Base-by-base conservation (phyloP, 2,329 filamentous ascomycete species). In the Cordyceps tenuipes region DNA sequence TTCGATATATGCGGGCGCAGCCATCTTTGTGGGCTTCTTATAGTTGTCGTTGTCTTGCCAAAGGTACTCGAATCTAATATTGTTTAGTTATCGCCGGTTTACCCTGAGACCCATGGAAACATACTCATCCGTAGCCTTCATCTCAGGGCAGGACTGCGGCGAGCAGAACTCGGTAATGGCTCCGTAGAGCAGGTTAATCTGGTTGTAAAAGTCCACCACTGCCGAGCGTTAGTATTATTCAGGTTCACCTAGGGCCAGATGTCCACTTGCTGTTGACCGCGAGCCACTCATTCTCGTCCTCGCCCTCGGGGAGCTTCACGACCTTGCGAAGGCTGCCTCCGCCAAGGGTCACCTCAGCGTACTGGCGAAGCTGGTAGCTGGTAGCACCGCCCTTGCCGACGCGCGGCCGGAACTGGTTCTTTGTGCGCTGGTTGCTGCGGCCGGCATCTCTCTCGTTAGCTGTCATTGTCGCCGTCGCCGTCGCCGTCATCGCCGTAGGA, bases 141-240 rank as follows among this genome's bases (percentile, higher is more conserved):
- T 99, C 77, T 97, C 94, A 0, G 94, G 94, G 73, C 94, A 99
- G 65, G 91, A 91, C 72, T 94, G 89, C 36, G 94, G 93, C 29
- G 94, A 97, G 80, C 94, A 99, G 76, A 99, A 99, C 72, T 99
- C 94, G 62, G 94, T 99, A 72, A 99, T 99, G 66, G 94, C 94
- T 62, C 95, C 95, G 73, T 99, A 99, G 62, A 99, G 87, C 41
- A 99, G 83, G 77, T 99, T 99, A 80, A 99, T 96, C 76, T 99
- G 94, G 79, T 99, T 99, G 84, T 99, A 99, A 76, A 99, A 99
- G 76, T 99, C 94, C 78, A 99, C 94, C 79, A 99, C 92, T 96
- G 66, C n/a, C 19, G 59, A 46, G 49, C 13, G 23, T 61, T 48
- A 57, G 49, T 44, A 8, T 17, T 47, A 13, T 21, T 23, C 13